These are phyloP conservation scores for Colletotrichum endophyticum DNA, from an alignment of 2,329 filamentous ascomycete species.

Conservation along the genomic window DNA sequence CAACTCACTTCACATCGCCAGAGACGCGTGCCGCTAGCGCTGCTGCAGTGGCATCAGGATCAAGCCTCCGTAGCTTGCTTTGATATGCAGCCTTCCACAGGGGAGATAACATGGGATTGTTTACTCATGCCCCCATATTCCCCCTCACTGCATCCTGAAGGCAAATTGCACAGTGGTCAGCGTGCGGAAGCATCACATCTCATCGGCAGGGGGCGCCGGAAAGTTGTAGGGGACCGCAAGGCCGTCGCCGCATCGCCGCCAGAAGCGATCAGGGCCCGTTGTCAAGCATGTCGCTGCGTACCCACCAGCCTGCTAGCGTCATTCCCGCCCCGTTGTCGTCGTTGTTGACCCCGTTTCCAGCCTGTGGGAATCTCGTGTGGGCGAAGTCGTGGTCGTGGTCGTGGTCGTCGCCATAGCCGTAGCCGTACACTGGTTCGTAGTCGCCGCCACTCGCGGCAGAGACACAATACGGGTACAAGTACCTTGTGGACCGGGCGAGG, in stretches of 20 bases:
- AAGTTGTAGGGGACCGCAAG: conserved; percentile 12
- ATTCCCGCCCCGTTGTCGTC: conserved; percentile 9
- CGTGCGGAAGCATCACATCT: background rate
- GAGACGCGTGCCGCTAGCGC: background rate
- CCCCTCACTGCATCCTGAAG: background rate
- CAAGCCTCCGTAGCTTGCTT: background rate
- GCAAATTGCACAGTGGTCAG: background rate
- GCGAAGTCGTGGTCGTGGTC: background rate
- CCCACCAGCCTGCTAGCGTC: conserved; percentile 6
- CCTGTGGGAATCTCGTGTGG: conserved; percentile 20
- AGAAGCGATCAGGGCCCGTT: conserved; percentile 14
- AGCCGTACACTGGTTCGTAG: background rate
- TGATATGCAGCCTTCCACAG: background rate
- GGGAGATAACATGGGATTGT: conserved; percentile 4
- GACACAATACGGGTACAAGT: background rate
- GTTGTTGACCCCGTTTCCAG: conserved; percentile 1
- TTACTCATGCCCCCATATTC: background rate
- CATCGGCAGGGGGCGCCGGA: conserved; percentile 16
- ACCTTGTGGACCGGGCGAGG: background rate
- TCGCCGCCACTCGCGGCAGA: background rate
- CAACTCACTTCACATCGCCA: background rate
- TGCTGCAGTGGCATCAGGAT: background rate
- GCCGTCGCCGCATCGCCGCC: conserved; percentile 3
- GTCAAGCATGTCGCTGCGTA: background rate
- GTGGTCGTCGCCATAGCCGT: background rate